A percentile compares a stretch with the other conserved stretches of the same genome.
Evolutionary conservation across 1,284 basidiomycete genomes (phyloP).

Genomic region (Ceratobasidium sp.): DNA sequence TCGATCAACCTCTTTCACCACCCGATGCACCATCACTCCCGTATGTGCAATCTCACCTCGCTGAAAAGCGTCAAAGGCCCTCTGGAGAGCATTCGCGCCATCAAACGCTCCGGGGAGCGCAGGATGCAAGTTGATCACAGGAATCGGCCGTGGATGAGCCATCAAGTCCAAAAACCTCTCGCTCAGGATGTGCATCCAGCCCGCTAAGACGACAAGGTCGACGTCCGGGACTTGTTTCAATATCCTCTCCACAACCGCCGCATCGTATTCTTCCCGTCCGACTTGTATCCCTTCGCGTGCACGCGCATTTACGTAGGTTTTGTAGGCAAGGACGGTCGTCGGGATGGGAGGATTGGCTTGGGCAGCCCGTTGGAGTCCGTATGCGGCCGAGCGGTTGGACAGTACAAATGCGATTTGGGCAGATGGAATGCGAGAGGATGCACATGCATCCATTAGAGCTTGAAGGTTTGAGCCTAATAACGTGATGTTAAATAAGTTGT

Average conservation of each 20-base stretch:
- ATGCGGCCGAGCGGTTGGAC: conserved; percentile 93
- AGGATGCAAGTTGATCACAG: conserved; percentile 97
- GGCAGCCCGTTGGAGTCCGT: conserved; percentile 85
- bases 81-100: conserved; percentile 89
- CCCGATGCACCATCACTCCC: conserved; percentile 95
- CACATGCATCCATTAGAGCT: conserved; percentile 88
- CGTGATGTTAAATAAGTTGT: conserved; percentile 24
- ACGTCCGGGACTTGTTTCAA: conserved; percentile 66
- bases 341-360: conserved; percentile 80
- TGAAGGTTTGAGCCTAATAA: conserved; percentile 90
- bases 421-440: conserved; percentile 72
- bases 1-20: conserved; percentile 92
- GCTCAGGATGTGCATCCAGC: conserved; percentile 95
- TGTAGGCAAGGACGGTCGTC: conserved; percentile 86
- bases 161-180: conserved; percentile 63
- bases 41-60: conserved; percentile 81
- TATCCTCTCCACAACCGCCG: conserved; percentile 82
- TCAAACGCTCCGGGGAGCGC: conserved; percentile 96
- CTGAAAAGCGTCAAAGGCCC: conserved; percentile 91
- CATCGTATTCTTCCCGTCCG: conserved; percentile 84
- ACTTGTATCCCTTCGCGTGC: conserved; percentile 37
- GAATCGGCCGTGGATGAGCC: conserved; percentile 64
- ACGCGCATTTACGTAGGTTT: conserved; percentile 80
- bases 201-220: conserved; percentile 92
- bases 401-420: conserved; percentile 85